These are phyloP conservation scores for Pyrrhoderma lamaoense DNA, from an alignment of 1,284 basidiomycete genomes.

Conservation along the genomic window DNA sequence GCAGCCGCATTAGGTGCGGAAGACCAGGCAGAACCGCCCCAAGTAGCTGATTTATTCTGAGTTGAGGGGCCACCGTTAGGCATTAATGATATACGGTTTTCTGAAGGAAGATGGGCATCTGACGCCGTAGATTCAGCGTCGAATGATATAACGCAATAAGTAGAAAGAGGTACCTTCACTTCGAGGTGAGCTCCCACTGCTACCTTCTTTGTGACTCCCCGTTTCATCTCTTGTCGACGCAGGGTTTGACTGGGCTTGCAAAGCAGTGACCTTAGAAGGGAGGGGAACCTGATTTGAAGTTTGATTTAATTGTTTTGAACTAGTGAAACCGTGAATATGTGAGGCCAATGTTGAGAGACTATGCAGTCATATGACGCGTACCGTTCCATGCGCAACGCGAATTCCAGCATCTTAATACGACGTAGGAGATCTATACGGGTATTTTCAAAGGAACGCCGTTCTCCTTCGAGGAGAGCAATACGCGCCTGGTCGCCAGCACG, in stretches of 20 bases:
- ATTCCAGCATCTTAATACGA: slow-evolving; percentile 98
- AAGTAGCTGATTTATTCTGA: slow-evolving; percentile 46
- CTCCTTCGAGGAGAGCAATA: slow-evolving; percentile 96
- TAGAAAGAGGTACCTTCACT: slow-evolving; percentile 55
- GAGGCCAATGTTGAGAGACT: background rate
- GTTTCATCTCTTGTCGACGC: slow-evolving; percentile 59
- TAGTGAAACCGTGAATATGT: slow-evolving; percentile 32
- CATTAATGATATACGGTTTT: slow-evolving; percentile 40
- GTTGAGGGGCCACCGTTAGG: slow-evolving; percentile 46
- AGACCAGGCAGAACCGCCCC: slow-evolving; percentile 45
- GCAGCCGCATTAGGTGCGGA: slow-evolving; percentile 37
- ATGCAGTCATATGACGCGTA: slow-evolving; percentile 32
- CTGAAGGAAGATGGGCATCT: slow-evolving; percentile 72
- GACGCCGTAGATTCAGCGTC: slow-evolving; percentile 9
- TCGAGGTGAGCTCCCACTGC: slow-evolving; percentile 69
- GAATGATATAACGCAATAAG: slow-evolving; percentile 12
- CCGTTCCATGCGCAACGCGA: slow-evolving; percentile 91
- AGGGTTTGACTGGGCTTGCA: slow-evolving; percentile 46
- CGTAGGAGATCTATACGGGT: slow-evolving; percentile 93
- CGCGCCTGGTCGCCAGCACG: slow-evolving; percentile 55
- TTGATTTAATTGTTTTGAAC: slow-evolving; percentile 74
- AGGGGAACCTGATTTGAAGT: slow-evolving; percentile 43
- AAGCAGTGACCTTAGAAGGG: slow-evolving; percentile 51
- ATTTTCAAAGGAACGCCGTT: slow-evolving; percentile 94
- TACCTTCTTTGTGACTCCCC: slow-evolving; percentile 64